These are phyloP conservation scores for Polygonum aviculare DNA, from an alignment of 148 eudicot species.

Conservation along the genomic window DNA sequence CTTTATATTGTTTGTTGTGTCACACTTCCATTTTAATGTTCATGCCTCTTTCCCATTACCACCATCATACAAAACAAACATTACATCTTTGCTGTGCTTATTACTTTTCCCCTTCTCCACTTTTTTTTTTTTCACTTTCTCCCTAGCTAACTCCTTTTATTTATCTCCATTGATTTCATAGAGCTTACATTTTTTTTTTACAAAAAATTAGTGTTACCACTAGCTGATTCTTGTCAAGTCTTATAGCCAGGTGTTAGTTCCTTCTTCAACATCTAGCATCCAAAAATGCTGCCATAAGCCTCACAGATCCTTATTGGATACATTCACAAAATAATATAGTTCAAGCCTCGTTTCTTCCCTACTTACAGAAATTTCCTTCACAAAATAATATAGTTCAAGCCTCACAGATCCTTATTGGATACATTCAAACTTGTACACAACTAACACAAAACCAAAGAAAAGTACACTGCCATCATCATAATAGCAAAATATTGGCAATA, in stretches of 20 bases:
- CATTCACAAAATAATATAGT: too few relatives aligned
- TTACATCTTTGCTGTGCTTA: background rate
- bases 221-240: background rate
- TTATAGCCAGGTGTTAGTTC: background rate
- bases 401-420: background rate
- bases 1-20: constrained; percentile 1
- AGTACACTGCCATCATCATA: background rate
- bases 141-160: background rate
- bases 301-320: too few relatives aligned
- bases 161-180: background rate
- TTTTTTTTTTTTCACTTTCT: background rate
- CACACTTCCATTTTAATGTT: constrained; percentile 7
- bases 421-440: background rate
- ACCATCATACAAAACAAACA: background rate
- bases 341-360: background rate
- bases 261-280: background rate
- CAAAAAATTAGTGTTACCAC: background rate
- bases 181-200: background rate
- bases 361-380: background rate
- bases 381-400: background rate
- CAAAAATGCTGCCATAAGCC: background rate
- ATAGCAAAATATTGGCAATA: background rate
- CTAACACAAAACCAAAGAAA: background rate
- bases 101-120: constrained; percentile 4
- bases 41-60: background rate